These are phyloP conservation scores for Neonectria faginata DNA, from an alignment of 2,329 filamentous ascomycete species.

Conservation along the genomic window DNA sequence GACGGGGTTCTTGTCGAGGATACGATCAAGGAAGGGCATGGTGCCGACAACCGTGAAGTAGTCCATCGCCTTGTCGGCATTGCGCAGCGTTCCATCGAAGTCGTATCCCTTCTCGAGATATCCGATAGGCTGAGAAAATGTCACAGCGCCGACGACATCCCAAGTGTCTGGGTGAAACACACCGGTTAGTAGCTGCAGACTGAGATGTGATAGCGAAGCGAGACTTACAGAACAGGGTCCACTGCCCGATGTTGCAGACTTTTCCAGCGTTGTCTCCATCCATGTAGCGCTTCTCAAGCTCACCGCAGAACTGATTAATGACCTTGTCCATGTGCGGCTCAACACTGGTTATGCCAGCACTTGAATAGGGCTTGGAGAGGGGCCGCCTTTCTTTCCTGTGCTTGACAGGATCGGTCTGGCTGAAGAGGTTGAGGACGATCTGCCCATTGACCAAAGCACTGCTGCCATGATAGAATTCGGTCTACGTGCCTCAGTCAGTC, in stretches of 20 bases:
- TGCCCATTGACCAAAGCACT: constrained; percentile 44
- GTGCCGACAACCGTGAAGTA: constrained; percentile 47
- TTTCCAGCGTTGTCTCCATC: constrained; percentile 39
- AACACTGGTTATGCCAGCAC: constrained; percentile 26
- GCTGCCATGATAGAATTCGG: constrained; percentile 43
- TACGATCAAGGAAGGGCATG: constrained; percentile 49
- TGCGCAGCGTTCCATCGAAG: constrained; percentile 52
- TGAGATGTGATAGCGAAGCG: neutral
- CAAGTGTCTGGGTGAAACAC: constrained; percentile 44
- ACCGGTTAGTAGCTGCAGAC: neutral
- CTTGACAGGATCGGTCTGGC: constrained; percentile 38
- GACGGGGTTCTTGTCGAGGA: constrained; percentile 56
- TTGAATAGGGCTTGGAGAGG: constrained; percentile 46
- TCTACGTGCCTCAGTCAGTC: constrained; percentile 26
- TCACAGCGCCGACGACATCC: constrained; percentile 57
- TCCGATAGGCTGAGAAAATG: constrained; percentile 56
- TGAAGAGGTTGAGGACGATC: constrained; percentile 44
- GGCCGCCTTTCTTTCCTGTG: constrained; percentile 42
- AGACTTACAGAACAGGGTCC: constrained; percentile 54
- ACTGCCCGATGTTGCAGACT: constrained; percentile 54
- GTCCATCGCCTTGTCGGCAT: constrained; percentile 49
- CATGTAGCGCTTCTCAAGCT: constrained; percentile 50
- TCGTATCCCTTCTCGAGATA: constrained; percentile 55
- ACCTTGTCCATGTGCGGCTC: constrained; percentile 48
- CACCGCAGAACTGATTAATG: constrained; percentile 47